Conservation (phyloP, 306 rosid species). For the Vicia faba region DNA sequence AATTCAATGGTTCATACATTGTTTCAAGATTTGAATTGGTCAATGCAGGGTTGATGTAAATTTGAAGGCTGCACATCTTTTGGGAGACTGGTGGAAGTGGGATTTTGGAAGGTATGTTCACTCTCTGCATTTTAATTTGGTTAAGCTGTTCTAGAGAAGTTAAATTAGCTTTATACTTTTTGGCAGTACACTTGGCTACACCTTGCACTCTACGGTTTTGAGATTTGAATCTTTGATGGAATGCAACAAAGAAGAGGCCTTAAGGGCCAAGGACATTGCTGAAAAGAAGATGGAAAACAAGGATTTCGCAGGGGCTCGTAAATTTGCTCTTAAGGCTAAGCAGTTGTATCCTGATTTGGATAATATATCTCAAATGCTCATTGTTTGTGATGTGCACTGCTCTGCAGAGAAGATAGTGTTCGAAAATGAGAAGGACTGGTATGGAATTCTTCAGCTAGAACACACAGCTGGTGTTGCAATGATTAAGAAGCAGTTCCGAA, state of each 20-base stretch:
- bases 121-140: constrained; percentile 29
- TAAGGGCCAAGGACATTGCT: constrained; percentile 80
- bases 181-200: constrained; percentile 24
- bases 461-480: constrained; percentile 65
- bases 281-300: constrained; percentile 75
- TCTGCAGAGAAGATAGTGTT: constrained; percentile 64
- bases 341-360: constrained; percentile 79
- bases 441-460: constrained; percentile 82
- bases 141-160: constrained; percentile 23
- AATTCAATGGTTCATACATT: neutral
- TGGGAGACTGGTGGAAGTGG: constrained; percentile 25
- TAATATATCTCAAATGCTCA: constrained; percentile 75
- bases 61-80: constrained; percentile 23
- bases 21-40: constrained; percentile 8
- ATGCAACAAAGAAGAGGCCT: constrained; percentile 96
- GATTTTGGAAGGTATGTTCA: constrained; percentile 26
- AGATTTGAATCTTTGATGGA: constrained; percentile 58
- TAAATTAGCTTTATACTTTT: constrained; percentile 34
- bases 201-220: constrained; percentile 39
- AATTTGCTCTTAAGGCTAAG: constrained; percentile 72
- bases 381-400: constrained; percentile 87
- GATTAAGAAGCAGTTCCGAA: constrained; percentile 86
- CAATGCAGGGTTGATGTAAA: constrained; percentile 40
- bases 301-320: constrained; percentile 81
- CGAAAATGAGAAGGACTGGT: constrained; percentile 84